Evolutionary conservation across 2,329 filamentous ascomycete genomes (phyloP), one percentile per base, ranked within the genome.

Genomic region (Claviceps quebecensis): DNA sequence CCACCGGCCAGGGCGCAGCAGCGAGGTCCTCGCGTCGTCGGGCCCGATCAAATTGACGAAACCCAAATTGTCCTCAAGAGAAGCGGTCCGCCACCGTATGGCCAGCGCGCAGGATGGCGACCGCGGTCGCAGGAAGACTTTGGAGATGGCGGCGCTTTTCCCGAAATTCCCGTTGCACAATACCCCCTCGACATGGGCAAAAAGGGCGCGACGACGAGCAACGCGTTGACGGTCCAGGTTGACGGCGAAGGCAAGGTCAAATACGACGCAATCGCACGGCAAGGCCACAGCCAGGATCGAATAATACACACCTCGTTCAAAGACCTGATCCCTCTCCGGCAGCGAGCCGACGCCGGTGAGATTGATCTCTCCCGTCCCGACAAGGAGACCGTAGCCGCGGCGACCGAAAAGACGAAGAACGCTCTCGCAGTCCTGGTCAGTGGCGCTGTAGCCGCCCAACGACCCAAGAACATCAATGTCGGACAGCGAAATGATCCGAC

Each of bases 231-330:
- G n/a, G 77, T 97, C 36, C 87, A 95, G 65, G 89, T 97, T 38
- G 89, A 97, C 63, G 81, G 77, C 0, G 85, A 95, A 57, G 93
- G 93, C 45, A 95, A 94, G 64, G 86, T 96, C 56, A 94, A 95
- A 68, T 98, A 96, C 71, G 89, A 95, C 66, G 89, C 90, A 50
- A 95, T 98, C 62, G 91, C 91, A 49, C 78, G 84, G 60, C 86
- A 91, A 63, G 93, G 93, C 14, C 93, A 98, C 66, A 77, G 77
- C 63, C 87, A 89, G 19, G 81, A 80, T 54, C 78, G 90, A 48
- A 86, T 96, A 56, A 83, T 98, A 11, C 93, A 98, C 67, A 84
- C 93, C 19, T 95, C 87, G 8, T 98, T 98, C 73, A 96, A 95
- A 65, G 93, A 97, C 61, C 72, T 98, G 48, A 98, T 98, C 55